A percentile compares a stretch with the other conserved stretches of the same genome.
Evolutionary conservation across 257 asterid genomes (phyloP).

Genomic region (Jasminum sambac): DNA sequence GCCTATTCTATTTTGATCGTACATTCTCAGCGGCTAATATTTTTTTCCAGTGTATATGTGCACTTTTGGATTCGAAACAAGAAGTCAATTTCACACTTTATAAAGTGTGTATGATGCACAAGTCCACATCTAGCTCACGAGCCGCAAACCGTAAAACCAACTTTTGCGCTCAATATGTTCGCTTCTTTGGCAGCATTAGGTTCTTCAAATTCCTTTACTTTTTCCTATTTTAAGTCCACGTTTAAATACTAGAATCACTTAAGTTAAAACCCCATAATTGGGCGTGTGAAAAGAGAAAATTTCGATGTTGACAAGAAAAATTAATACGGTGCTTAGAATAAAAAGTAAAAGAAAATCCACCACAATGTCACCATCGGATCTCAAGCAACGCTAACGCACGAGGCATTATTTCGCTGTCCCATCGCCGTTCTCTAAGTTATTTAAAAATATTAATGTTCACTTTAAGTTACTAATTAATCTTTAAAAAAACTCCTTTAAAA

Average conservation of each 20-base stretch:
- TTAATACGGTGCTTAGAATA: neutral
- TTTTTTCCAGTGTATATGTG: neutral
- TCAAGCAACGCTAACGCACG: neutral
- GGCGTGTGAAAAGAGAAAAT: neutral
- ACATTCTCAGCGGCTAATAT: neutral
- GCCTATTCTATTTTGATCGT: too few species aligned
- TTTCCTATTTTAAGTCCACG: neutral
- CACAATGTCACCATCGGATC: neutral
- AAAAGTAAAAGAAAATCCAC: too few species aligned
- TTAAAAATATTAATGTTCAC: neutral
- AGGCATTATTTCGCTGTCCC: slow-evolving; percentile 16
- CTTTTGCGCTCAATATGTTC: neutral
- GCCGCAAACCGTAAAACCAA: neutral
- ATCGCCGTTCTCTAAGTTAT: slow-evolving; percentile 4
- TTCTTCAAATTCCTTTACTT: neutral
- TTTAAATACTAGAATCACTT: neutral
- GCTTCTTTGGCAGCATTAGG: neutral
- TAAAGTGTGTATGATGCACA: neutral
- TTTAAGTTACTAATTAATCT: slow-evolving; percentile 9
- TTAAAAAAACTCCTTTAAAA: too few species aligned
- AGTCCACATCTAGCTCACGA: neutral
- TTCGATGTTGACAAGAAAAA: neutral
- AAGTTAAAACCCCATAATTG: neutral
- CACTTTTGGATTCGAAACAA: neutral
- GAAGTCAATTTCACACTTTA: neutral